phyloP scores from a whole-genome alignment of 1,284 basidiomycete genomes.

The Uromyces viciae-fabae region DNA sequence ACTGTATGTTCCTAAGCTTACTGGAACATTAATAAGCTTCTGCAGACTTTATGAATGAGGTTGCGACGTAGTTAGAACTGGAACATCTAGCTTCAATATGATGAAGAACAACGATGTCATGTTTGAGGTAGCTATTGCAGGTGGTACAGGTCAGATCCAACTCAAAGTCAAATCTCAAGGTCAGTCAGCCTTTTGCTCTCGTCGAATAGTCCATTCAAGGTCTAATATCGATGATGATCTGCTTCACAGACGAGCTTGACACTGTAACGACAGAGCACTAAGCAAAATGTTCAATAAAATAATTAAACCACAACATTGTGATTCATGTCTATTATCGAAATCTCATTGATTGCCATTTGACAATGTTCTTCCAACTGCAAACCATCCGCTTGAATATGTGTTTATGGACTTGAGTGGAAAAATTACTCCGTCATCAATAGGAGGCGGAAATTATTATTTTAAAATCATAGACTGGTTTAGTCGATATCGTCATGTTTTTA shows the following conservation, averaged over 20 bases:
- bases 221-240: not conserved
- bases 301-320: not conserved
- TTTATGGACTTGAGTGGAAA: slow-evolving; percentile 20
- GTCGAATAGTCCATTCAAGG: not conserved
- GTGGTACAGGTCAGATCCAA: not conserved
- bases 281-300: not conserved
- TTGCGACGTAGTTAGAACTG: not conserved
- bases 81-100: not conserved
- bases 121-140: not conserved
- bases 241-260: not conserved
- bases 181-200: not conserved
- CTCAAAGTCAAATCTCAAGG: not conserved
- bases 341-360: slow-evolving; percentile 1
- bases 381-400: not conserved
- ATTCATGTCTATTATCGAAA: slow-evolving; percentile 10
- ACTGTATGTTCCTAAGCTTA: not conserved
- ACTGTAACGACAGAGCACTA: not conserved
- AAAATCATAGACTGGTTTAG: slow-evolving; percentile 1
- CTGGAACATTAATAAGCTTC: not conserved
- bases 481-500: not conserved
- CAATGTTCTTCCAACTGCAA: not conserved
- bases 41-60: not conserved
- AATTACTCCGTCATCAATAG: not conserved
- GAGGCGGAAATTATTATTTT: slow-evolving; percentile 14
- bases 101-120: not conserved